A percentile compares a stretch with the other conserved stretches of the same genome.
Conservation (phyloP, 176 grass and related monocot genomes). For the Aegilops speltoides region DNA sequence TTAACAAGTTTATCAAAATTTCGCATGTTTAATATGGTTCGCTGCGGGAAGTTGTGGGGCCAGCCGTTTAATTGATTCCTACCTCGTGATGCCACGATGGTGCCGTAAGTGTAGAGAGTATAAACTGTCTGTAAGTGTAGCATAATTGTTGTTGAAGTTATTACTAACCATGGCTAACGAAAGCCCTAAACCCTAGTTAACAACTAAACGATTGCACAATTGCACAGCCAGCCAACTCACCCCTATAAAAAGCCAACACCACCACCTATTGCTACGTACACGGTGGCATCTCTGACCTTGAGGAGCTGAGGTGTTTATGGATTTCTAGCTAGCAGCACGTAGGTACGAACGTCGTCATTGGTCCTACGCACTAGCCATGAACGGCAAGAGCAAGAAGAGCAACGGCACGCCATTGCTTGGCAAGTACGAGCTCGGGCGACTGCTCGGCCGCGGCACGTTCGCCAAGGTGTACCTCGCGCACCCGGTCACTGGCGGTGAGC, state of each 20-base stretch:
- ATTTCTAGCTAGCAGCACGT: neutral
- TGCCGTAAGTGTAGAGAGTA: too few relatives aligned
- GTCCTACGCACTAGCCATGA: neutral
- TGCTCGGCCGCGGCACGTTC: constrained; percentile 83
- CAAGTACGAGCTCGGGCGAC: constrained; percentile 65
- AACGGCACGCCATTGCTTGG: constrained; percentile 46
- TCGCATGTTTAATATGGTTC: too few relatives aligned
- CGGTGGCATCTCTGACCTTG: neutral
- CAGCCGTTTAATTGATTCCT: too few relatives aligned
- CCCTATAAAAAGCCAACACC: constrained; percentile 36
- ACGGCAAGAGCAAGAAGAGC: constrained; percentile 9
- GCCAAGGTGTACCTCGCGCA: constrained; percentile 85
- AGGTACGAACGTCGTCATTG: too few relatives aligned
- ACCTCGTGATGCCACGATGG: too few relatives aligned
- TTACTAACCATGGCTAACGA: neutral
- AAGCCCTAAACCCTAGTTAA: constrained; percentile 11
- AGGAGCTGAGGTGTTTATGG: constrained; percentile 5
- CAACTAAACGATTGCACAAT: constrained; percentile 21
- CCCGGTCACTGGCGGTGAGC: constrained; percentile 39
- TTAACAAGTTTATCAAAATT: too few relatives aligned
- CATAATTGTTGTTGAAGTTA: neutral
- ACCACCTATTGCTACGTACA: constrained; percentile 12
- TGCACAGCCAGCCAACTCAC: constrained; percentile 22
- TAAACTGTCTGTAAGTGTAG: too few relatives aligned
- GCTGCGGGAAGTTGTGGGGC: too few relatives aligned